Percentiles rank a stretch among this genome's conserved stretches.
Evolutionary conservation across 257 asterid species (phyloP).

Genomic region (Cynanchum wilfordii): DNA sequence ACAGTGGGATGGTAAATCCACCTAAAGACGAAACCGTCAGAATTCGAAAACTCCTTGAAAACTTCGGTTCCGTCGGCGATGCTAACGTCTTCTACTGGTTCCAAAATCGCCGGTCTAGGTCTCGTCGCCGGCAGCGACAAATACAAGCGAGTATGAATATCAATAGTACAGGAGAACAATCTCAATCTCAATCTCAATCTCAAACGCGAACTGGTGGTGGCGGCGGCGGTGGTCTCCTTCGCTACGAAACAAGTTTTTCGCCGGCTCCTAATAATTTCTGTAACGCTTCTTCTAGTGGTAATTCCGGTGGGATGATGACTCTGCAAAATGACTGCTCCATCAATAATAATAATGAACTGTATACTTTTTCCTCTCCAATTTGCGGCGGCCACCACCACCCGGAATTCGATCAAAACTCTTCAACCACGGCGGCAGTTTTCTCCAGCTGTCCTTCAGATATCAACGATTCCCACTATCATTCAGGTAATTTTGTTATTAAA

Average conservation of each 20-base stretch:
- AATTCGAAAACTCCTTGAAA: constrained; percentile 59
- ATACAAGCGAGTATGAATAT: constrained; percentile 36
- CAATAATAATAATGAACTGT: constrained; percentile 4
- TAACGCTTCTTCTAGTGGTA: constrained; percentile 5
- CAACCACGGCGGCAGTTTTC: constrained; percentile 17
- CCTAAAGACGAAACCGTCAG: constrained; percentile 61
- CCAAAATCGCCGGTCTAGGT: constrained; percentile 83
- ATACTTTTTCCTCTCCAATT: constrained; percentile 23
- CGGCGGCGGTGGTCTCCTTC: constrained; percentile 8
- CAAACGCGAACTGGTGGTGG: background rate
- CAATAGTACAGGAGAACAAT: constrained; percentile 13
- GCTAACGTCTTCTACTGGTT: constrained; percentile 90
- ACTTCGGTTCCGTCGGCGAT: constrained; percentile 70
- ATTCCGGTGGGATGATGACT: constrained; percentile 17
- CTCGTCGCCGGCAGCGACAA: constrained; percentile 66
- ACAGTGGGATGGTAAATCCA: constrained; percentile 80
- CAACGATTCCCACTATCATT: constrained; percentile 27
- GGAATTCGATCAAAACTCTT: constrained; percentile 29
- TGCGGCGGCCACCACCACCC: constrained; percentile 14
- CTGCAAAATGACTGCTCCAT: constrained; percentile 14
- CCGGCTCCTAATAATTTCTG: background rate
- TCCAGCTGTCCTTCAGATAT: constrained; percentile 19
- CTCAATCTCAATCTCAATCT: background rate
- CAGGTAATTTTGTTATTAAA: constrained; percentile 24
- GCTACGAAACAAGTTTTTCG: constrained; percentile 16